These are phyloP conservation scores for Abrus pulchellus DNA, from an alignment of 306 rosid genomes.

Conservation along the genomic window DNA sequence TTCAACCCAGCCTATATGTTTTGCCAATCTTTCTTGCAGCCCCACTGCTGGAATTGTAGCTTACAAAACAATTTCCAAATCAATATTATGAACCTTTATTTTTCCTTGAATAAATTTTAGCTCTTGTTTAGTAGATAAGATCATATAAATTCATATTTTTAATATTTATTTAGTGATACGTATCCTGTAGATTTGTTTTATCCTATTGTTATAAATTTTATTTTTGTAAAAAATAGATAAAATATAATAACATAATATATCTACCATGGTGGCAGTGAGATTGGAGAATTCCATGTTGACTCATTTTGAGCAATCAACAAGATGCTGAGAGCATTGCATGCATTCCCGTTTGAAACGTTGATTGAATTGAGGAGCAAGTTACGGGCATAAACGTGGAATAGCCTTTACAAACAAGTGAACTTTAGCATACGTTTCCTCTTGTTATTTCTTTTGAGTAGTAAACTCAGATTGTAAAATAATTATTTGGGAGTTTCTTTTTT, in stretches of 20 bases:
- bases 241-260: background rate
- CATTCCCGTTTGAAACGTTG: background rate
- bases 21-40: too few species aligned
- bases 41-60: too few species aligned
- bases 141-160: too few species aligned
- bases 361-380: conserved; percentile 18
- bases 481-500: background rate
- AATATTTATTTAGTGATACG: too few species aligned
- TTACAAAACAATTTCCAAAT: too few species aligned
- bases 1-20: too few species aligned
- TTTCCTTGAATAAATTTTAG: too few species aligned
- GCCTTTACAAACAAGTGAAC: conserved; percentile 1
- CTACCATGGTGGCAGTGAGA: background rate
- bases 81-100: too few species aligned
- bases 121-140: too few species aligned
- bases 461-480: background rate
- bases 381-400: conserved; percentile 34
- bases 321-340: background rate
- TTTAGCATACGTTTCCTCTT: background rate
- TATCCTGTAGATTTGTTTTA: too few species aligned
- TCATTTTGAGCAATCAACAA: background rate
- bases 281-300: background rate
- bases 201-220: too few species aligned
- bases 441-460: background rate
- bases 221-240: too few species aligned